Evolutionary conservation across 495 filamentous ascomycete genomes (phyloP).

Genomic region (Neurospora tetrasperma): DNA sequence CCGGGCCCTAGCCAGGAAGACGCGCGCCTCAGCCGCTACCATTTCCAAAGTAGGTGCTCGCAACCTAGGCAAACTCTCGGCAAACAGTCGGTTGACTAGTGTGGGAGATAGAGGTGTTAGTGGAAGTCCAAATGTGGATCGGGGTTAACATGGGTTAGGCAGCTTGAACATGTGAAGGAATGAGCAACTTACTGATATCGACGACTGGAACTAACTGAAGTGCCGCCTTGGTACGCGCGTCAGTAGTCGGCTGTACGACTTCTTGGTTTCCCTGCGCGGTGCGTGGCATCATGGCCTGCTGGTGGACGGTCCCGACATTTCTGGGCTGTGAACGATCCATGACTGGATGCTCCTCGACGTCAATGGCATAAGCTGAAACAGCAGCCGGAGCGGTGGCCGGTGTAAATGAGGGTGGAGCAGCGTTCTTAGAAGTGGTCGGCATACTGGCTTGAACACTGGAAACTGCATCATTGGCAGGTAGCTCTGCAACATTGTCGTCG

Average conservation of each 20-base stretch:
- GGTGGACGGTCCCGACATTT: too few species aligned
- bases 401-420: not conserved
- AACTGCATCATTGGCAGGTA: not conserved
- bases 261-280: too few species aligned
- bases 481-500: not conserved
- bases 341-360: too few species aligned
- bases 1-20: not conserved
- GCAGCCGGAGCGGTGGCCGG: not conserved
- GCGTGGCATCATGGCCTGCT: too few species aligned
- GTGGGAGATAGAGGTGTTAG: not conserved
- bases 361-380: too few species aligned
- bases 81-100: not conserved
- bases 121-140: not conserved
- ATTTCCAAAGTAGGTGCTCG: not conserved
- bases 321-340: too few species aligned
- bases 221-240: not conserved
- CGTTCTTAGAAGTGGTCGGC: not conserved
- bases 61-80: not conserved
- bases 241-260: too few species aligned
- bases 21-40: not conserved
- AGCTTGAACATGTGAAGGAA: not conserved
- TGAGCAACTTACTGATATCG: not conserved
- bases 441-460: not conserved
- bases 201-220: not conserved
- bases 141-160: not conserved